Evolutionary conservation across 2,329 filamentous ascomycete genomes (phyloP), one percentile per base, ranked within the genome.

Genomic region (Aureobasidium namibiae): DNA sequence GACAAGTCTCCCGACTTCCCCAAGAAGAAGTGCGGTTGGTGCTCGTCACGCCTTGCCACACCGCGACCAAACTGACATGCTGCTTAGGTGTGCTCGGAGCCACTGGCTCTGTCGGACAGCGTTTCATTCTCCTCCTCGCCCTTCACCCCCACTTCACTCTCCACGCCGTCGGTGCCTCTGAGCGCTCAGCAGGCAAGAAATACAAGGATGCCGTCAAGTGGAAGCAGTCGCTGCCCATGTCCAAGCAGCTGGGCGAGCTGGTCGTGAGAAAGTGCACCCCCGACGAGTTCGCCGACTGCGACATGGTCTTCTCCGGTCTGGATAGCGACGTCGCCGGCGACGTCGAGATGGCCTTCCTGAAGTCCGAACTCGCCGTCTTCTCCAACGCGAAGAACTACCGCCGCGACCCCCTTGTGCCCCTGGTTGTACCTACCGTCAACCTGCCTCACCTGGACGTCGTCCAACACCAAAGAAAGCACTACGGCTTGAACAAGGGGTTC

Each of bases 331-430:
- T 96, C 59, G 94, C 94, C 39, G 91, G 91, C 56, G 89, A 96
- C 26, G 88, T 95, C 70, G 91, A 90, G 95, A 89, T 89, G 82
- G 89, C 89, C 66, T 97, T 97, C 74, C 82, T 95, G 69, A 88
- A 87, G 70, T 87, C 90, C 62, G 86, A 96, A 69, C 84, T 96
- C 54, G 85, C 90, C 68, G 88, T 96, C 72, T 97, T 99, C 79
- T 96, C 91, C 68, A 99, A 97, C 74, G 92, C 94, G 54, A 96
- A 96, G 76, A 97, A 96, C 82, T 90, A 96, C 81, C 88, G 94
- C 67, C 87, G 87, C 71, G 87, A 96, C 72, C 90, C 91, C 21
- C 80, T 92, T 50, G 91, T 96, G 2, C 94, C 94, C 11, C 85
- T 97, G 69, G 89, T 97, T 64, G 92, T 97, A 9, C 94, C 94